phyloP scores from a whole-genome alignment of 805 yeast species.

The Pichia cephalocereana region DNA sequence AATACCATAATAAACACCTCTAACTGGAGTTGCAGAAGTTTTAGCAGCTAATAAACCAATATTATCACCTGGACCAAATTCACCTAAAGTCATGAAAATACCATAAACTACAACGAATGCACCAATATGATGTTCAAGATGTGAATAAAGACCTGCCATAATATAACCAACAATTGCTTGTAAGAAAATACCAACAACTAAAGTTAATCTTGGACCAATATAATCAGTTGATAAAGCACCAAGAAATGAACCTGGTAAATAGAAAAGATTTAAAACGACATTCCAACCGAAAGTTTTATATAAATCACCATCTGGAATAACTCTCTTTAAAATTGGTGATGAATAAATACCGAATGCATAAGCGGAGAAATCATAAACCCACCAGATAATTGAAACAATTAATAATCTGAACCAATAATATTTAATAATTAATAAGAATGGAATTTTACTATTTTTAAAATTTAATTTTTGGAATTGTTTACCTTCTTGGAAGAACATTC shows the following conservation, averaged over 20 bases:
- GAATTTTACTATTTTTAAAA: slow-evolving; percentile 55
- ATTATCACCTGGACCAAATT: slow-evolving; percentile 91
- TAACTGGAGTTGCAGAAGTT: slow-evolving; percentile 74
- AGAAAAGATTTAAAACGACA: slow-evolving; percentile 77
- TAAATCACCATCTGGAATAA: slow-evolving; percentile 53
- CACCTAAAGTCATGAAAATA: slow-evolving; percentile 79
- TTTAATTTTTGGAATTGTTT: slow-evolving; percentile 60
- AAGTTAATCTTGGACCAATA: slow-evolving; percentile 82
- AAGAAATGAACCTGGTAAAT: slow-evolving; percentile 79
- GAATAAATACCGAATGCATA: slow-evolving; percentile 87
- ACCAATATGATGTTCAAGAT: slow-evolving; percentile 52
- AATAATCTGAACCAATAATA: slow-evolving; percentile 76
- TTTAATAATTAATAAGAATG: slow-evolving; percentile 60
- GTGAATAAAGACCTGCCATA: slow-evolving; percentile 65
- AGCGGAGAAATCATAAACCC: slow-evolving; percentile 78
- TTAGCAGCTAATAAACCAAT: slow-evolving; percentile 83
- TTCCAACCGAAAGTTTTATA: slow-evolving; percentile 87
- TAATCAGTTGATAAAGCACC: slow-evolving; percentile 86
- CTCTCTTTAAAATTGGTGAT: slow-evolving; percentile 50
- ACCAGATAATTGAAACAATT: slow-evolving; percentile 76
- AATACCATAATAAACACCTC: slow-evolving; percentile 86
- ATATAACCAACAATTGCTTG: slow-evolving; percentile 78
- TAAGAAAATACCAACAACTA: slow-evolving; percentile 53
- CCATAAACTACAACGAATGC: slow-evolving; percentile 84
- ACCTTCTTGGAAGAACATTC: slow-evolving; percentile 69